These are phyloP conservation scores for Epichloe sp. DNA, from an alignment of 2,329 filamentous ascomycete genomes.

Conservation along the genomic window DNA sequence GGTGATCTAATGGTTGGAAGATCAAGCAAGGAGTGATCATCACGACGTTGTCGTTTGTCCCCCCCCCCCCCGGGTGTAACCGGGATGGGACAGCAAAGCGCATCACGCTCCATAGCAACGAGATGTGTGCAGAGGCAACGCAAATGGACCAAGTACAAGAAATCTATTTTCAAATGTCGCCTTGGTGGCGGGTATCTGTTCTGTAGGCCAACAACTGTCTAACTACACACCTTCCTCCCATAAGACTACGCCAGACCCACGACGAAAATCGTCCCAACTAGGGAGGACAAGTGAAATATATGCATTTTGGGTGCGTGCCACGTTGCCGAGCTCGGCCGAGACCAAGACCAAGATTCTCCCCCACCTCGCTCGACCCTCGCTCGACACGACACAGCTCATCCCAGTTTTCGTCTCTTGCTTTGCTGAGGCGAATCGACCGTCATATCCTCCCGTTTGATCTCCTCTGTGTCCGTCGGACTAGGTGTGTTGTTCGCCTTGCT, in stretches of 20 bases:
- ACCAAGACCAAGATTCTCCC: no score
- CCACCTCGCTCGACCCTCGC: no score
- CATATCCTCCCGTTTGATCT: slow-evolving; percentile 33
- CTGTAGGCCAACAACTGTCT: neutral
- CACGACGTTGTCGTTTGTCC: no score
- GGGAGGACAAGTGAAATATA: no score
- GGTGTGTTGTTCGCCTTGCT: slow-evolving; percentile 23
- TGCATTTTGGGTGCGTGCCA: no score
- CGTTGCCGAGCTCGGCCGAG: neutral
- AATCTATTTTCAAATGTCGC: neutral
- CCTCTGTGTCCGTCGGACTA: slow-evolving; percentile 36
- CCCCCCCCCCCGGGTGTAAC: no score
- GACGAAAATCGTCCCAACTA: neutral
- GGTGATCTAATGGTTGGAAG: no score
- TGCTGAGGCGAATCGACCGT: slow-evolving; percentile 14
- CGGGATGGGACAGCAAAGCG: no score
- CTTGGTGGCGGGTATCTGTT: neutral
- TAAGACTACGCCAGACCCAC: neutral
- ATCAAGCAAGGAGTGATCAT: no score
- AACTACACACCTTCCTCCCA: neutral
- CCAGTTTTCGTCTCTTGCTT: slow-evolving; percentile 26
- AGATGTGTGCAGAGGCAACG: neutral
- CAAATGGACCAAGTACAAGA: neutral
- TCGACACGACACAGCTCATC: slow-evolving; percentile 8
- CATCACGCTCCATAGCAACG: neutral